phyloP scores from a whole-genome alignment of 164 flowering plant species.

The Warburgia ugandensis region DNA sequence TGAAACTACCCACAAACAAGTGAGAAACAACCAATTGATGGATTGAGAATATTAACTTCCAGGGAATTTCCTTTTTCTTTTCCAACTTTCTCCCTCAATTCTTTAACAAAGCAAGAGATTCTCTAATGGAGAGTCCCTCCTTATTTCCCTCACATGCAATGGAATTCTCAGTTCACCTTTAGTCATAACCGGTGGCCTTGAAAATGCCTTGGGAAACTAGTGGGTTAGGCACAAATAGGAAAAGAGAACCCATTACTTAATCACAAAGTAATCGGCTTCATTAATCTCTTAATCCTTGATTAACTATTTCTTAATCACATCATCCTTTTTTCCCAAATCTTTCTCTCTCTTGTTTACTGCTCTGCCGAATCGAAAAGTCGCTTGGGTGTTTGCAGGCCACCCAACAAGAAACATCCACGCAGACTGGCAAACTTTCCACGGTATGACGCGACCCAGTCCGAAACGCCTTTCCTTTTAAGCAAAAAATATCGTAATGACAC shows the following conservation, averaged over 20 bases:
- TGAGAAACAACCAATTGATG: no score
- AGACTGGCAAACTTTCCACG: background rate
- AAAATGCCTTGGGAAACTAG: slow-evolving; percentile 13
- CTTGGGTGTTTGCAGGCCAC: slow-evolving; percentile 13
- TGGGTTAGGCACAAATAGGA: background rate
- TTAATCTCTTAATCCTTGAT: slow-evolving; percentile 13
- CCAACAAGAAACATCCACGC: slow-evolving; percentile 23
- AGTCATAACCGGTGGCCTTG: slow-evolving; percentile 19
- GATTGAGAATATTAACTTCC: no score
- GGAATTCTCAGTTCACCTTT: background rate
- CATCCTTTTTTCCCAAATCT: background rate
- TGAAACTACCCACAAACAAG: no score
- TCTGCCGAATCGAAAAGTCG: background rate
- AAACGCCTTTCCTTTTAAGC: no score
- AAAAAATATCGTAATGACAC: no score
- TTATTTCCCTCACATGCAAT: slow-evolving; percentile 13
- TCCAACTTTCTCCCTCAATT: background rate
- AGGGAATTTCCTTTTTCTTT: no score
- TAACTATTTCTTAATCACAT: background rate
- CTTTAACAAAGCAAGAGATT: no score
- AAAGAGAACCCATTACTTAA: no score
- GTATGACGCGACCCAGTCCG: no score
- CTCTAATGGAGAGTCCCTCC: no score
- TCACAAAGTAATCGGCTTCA: slow-evolving; percentile 5
- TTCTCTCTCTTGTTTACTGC: no score